Percentiles rank a stretch among this genome's conserved stretches.
Conservation (phyloP, 768 basidiomycete genomes). For the Russula griseocarnosa region DNA sequence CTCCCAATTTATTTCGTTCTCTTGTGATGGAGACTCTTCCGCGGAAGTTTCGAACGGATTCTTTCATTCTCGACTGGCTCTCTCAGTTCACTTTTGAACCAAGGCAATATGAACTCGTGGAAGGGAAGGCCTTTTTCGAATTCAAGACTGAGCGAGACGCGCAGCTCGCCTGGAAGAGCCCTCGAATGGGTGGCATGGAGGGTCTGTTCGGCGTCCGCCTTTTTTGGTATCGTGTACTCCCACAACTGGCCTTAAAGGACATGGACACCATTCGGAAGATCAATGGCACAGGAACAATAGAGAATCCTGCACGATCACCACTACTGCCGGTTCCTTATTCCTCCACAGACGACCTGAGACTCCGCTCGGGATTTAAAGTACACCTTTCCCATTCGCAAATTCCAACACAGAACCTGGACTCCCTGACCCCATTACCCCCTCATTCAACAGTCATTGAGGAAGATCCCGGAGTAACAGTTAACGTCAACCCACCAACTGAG, state of each 20-base stretch:
- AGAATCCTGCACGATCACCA: slow-evolving; percentile 2
- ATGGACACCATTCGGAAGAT: not conserved
- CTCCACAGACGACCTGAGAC: slow-evolving; percentile 4
- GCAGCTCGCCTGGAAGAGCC: slow-evolving; percentile 48
- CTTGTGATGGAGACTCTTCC: slow-evolving; percentile 57
- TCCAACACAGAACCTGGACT: not conserved
- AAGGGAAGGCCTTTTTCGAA: slow-evolving; percentile 49
- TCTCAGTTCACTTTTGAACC: slow-evolving; percentile 28
- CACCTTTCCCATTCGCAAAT: not conserved
- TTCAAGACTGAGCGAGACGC: slow-evolving; percentile 46
- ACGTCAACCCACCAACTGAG: not conserved
- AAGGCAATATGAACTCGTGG: slow-evolving; percentile 30
- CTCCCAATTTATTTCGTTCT: slow-evolving; percentile 47
- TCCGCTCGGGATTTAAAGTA: not conserved
- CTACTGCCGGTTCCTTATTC: not conserved
- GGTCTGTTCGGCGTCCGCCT: slow-evolving; percentile 38
- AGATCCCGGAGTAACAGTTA: not conserved
- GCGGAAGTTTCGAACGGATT: slow-evolving; percentile 41
- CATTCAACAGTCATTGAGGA: not conserved
- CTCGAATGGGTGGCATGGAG: slow-evolving; percentile 38
- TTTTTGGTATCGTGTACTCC: slow-evolving; percentile 23
- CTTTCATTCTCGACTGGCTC: slow-evolving; percentile 46
- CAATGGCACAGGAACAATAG: slow-evolving; percentile 13
- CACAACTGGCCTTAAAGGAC: not conserved
- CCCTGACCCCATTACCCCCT: not conserved